Conservation (phyloP, 148 eudicot species). For the Heliosperma pusillum region DNA sequence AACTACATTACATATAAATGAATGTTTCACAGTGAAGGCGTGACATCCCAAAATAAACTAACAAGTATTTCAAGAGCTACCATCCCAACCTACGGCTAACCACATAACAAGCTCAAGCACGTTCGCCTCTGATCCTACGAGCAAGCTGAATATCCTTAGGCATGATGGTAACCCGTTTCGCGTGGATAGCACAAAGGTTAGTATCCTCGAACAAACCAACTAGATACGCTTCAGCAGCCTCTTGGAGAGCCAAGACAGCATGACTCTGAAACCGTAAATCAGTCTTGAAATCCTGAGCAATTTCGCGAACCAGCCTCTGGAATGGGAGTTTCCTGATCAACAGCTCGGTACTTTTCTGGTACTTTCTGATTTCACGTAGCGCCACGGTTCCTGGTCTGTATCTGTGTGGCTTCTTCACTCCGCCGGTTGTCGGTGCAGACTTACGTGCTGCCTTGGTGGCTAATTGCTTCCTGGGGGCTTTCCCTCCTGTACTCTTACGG, state of each 20-base stretch:
- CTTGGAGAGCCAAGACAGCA: conserved; percentile 32
- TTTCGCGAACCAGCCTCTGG: conserved; percentile 61
- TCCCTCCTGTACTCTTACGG: conserved; percentile 83
- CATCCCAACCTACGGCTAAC: no score
- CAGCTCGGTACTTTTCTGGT: conserved; percentile 35
- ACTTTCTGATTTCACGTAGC: conserved; percentile 67
- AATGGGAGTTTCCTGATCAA: conserved; percentile 40
- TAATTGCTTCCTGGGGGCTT: conserved; percentile 85
- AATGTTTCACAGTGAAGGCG: background rate
- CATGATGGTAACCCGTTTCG: conserved; percentile 46
- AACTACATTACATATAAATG: background rate
- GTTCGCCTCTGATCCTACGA: conserved; percentile 78
- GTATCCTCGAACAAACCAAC: conserved; percentile 86
- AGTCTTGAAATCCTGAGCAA: conserved; percentile 83
- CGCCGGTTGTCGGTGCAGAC: conserved; percentile 84
- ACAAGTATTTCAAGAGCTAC: no score
- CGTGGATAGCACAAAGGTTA: conserved; percentile 72
- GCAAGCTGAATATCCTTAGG: conserved; percentile 61
- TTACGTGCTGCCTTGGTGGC: conserved; percentile 81
- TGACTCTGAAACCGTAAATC: conserved; percentile 82
- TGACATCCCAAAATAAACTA: background rate
- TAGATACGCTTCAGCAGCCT: conserved; percentile 61
- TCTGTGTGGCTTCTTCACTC: conserved; percentile 86
- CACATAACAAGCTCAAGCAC: conserved; percentile 54
- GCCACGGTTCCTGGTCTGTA: conserved; percentile 89